Evolutionary conservation across 202 grass and related monocot genomes (phyloP), one percentile per base, ranked within the genome.

Genomic region (Setaria viridis): DNA sequence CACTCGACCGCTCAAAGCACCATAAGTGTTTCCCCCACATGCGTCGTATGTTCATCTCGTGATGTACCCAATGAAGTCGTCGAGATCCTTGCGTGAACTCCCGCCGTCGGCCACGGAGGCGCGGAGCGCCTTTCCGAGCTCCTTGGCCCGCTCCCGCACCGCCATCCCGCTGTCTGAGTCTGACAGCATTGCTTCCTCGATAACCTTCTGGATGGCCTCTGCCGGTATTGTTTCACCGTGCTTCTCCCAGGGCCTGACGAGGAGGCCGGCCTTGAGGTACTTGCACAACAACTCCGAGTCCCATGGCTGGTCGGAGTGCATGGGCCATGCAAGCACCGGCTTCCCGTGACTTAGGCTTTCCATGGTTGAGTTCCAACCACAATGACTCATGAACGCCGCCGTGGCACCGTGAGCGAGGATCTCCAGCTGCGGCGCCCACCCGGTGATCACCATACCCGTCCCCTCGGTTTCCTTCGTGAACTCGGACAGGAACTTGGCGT

Each of bases 281-380:
- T 87, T 85, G 70, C 88, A 91, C 12, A 95, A 73, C 0, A 95
- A 42, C 84, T 87, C 87, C 21, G 91, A 74, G 79, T 91, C 83
- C 86, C 71, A 76, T 3, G 92, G 91, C 85, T 97, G 94, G 86
- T 94, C 89, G 11, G 49, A 87, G 57, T 92, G 94, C 90, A 97
- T 92, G 7, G 94, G 85, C 91, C 91, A 92, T 6, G 87, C 82
- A 0, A 94, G 81, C 15, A 94, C 80, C 9, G 88, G 93, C 74
- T 91, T 85, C 11, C 91, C 91, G 13, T 90, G 85, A 82, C 89
- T 91, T n/a, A 94, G 70, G 67, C 89, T 93, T 74, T 98, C 91
- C 63, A 94, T 57, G 72, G 85, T 90, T 1, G 93, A 98, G 81
- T 98, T 98, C 95, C 93, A 98, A 5, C 91, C 91, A 25, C 95